A percentile compares a stretch with the other conserved stretches of the same genome.
These are phyloP conservation scores for Spergularia marina DNA, from an alignment of 148 eudicot species.

Conservation along the genomic window DNA sequence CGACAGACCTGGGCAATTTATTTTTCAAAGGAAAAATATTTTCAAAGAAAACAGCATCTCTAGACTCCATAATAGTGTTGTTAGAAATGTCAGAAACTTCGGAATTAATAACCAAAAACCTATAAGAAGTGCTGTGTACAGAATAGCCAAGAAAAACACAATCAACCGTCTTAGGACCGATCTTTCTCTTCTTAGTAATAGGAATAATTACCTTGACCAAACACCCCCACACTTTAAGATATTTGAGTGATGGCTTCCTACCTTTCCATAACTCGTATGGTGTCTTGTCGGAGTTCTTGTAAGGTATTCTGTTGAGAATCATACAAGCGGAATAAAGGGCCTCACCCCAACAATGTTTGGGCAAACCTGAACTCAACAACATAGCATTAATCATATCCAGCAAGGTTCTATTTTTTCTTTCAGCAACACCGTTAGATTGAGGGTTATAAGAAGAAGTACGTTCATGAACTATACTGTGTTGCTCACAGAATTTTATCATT, in stretches of 20 bases:
- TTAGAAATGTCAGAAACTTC: neutral
- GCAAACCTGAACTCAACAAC: neutral
- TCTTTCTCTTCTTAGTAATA: too few relatives aligned
- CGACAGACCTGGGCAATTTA: neutral
- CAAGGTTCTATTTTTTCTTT: slow-evolving; percentile 17
- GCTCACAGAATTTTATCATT: slow-evolving; percentile 2
- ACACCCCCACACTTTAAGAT: too few relatives aligned
- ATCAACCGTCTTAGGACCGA: too few relatives aligned
- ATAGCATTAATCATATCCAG: slow-evolving; percentile 12
- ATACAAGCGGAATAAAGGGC: neutral
- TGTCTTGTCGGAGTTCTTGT: too few relatives aligned
- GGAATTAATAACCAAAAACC: neutral
- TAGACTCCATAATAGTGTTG: neutral
- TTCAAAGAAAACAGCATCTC: neutral
- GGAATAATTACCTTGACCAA: too few relatives aligned
- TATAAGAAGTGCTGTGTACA: too few relatives aligned
- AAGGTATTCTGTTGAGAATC: too few relatives aligned
- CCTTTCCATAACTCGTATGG: too few relatives aligned
- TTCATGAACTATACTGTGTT: slow-evolving; percentile 11
- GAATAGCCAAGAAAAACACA: too few relatives aligned
- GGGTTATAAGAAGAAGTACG: neutral
- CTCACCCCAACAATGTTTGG: neutral
- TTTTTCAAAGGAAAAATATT: neutral
- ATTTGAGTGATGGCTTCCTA: too few relatives aligned
- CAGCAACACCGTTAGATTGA: slow-evolving; percentile 3